Evolutionary conservation across 139 green algal genomes (phyloP), one percentile per base, ranked within the genome.

Genomic region (Chlorokybus atmophyticus): DNA sequence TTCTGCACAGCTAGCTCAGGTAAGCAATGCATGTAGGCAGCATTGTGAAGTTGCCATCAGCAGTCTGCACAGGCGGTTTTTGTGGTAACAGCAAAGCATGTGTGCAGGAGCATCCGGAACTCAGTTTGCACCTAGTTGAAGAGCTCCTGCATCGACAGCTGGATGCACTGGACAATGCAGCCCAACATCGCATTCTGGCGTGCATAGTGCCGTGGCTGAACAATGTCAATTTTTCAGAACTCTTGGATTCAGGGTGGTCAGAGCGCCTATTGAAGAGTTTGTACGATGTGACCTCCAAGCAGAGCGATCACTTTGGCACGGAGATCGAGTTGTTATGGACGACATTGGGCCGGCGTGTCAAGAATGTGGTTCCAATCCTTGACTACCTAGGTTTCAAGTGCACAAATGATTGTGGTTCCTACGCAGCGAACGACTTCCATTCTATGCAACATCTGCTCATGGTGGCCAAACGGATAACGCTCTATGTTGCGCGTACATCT

Each of bases 161-260:
- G 42, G 62, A 71, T 8, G 63, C 63, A 0, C 57, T 71, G 0
- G 62, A 71, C 44, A 71, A 68, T 32, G 63, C 67, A 21, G 54
- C 54, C 2, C 69, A 75, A 32, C 75, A 74, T 53, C 62, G n/a
- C n/a, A n/a, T 86, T 47, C 75, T 96, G 42, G 72, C 73, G 24
- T 83, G 75, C 57, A 76, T 96, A 35, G 71, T 77, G 21, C 85
- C 88, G 17, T 96, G 88, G 88, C 82, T 94, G 64, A 75, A 88
- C 30, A 84, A 85, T 64, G 66, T 94, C 8, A 78, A 66, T 54
- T 78, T 95, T 25, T 57, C 60, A 0, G 66, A 79, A 1, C 68
- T 82, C 25, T 90, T 81, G 79, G 80, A 84, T 57, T 70, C 74
- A 32, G 68, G 71, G 19, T 92, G 80, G 70, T 66, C 28, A 27